Percentiles rank a stretch among this genome's conserved stretches.
phyloP scores from a whole-genome alignment of 352 stramenopile species.

The Pythium monospermum region DNA sequence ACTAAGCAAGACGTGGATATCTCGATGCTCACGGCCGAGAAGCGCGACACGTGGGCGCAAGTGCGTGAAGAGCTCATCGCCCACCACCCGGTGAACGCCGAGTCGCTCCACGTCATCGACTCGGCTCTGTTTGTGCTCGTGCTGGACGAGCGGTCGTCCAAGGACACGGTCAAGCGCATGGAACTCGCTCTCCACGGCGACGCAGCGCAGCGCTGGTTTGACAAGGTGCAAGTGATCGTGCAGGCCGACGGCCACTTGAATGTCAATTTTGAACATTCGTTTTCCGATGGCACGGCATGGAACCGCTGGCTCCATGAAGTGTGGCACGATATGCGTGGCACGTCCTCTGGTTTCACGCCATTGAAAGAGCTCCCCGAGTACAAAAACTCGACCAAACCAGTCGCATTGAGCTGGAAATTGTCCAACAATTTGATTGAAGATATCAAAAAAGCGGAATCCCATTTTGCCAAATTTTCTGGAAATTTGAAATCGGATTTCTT shows the following conservation, averaged over 20 bases:
- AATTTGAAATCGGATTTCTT: conserved; percentile 80
- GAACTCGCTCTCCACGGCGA: conserved; percentile 83
- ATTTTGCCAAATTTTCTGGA: conserved; percentile 58
- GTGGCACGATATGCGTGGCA: conserved; percentile 85
- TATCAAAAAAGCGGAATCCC: conserved; percentile 60
- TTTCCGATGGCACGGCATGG: conserved; percentile 91
- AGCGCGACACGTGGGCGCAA: conserved; percentile 83
- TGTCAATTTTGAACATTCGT: conserved; percentile 94
- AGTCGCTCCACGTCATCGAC: conserved; percentile 79
- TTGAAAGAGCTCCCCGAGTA: conserved; percentile 65
- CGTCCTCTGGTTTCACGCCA: conserved; percentile 64
- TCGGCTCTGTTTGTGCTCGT: conserved; percentile 88
- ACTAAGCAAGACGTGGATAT: conserved; percentile 53
- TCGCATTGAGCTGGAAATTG: conserved; percentile 66
- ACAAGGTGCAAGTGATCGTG: conserved; percentile 90
- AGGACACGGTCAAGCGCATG: conserved; percentile 68
- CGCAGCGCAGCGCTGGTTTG: conserved; percentile 86
- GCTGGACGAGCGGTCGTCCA: conserved; percentile 70
- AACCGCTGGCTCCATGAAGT: conserved; percentile 91
- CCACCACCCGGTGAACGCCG: conserved; percentile 61
- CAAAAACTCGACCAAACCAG: conserved; percentile 32
- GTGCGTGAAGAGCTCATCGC: conserved; percentile 66
- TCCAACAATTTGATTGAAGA: conserved; percentile 72
- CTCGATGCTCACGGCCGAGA: conserved; percentile 74
- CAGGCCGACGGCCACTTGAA: conserved; percentile 81